Evolutionary conservation across 1,139 yeast genomes (phyloP), one percentile per base, ranked within the genome.

Genomic region (Yarrowia galli): DNA sequence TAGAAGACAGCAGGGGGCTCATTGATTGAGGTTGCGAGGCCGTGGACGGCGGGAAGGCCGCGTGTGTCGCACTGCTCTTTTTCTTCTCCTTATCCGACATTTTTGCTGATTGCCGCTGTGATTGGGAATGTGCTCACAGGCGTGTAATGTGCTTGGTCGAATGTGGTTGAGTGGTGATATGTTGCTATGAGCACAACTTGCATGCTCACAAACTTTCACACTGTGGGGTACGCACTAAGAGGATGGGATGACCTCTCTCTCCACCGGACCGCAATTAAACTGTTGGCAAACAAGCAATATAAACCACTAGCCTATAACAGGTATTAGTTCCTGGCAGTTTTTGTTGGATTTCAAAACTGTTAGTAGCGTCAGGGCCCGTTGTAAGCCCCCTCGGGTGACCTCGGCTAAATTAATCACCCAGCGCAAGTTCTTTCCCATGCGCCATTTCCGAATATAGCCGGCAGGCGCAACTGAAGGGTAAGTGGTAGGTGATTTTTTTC

Each of bases 1-100:
- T 93, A 23, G 79, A 75, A 15, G 78, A 75, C 40, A 81, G 75
- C 67, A 80, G 71, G 54, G 81, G 79, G 35, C 81, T 76, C n/a
- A 80, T 75, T 65, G 78, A 77, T 65, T 74, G 77, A n/a, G 79
- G 79, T 16, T 76, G 71, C 28, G 73, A 72, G 35, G 75, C 72
- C 20, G 76, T 71, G 2, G 76, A 69, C 2, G 79, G 79, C 16
- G 78, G 74, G 68, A 77, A 77, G 12, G 78, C 71, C 8, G 79
- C 79, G 68, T 74, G 73, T 12, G 75, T 74, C 15, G 74, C 71
- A 32, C 56, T 38, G 28, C 48, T 40, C 28, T 28, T 45, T 36
- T 58, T 58, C 38, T 56, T 60, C 22, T 61, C 56, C 45, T 61
- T 48, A 32, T 61, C 66, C 54, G 66, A 61, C 66, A 61, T 61